Conservation (phyloP, 805 yeast genomes). For the Clavispora asparagi region DNA sequence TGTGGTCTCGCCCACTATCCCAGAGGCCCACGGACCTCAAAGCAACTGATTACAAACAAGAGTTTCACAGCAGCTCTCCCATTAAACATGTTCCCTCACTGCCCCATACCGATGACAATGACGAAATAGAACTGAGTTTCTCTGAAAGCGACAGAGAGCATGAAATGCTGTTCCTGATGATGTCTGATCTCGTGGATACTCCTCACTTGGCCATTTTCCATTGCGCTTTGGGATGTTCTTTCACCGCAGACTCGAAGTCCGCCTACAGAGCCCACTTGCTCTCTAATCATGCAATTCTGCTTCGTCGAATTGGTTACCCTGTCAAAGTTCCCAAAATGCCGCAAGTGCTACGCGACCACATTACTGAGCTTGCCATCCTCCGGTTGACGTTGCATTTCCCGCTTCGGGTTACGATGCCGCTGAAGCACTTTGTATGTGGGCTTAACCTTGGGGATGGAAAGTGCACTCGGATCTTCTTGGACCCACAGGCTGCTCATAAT, state of each 20-base stretch:
- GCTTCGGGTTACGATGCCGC: conserved; percentile 5
- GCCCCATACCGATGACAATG: neutral
- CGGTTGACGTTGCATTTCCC: conserved; percentile 14
- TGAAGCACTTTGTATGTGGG: conserved; percentile 5
- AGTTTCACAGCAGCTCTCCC: conserved; percentile 2
- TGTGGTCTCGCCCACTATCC: conserved; percentile 1
- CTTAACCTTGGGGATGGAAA: neutral
- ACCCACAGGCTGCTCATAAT: neutral
- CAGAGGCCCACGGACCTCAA: neutral
- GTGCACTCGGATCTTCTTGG: conserved; percentile 9
- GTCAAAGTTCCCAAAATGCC: neutral
- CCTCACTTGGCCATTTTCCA: conserved; percentile 1
- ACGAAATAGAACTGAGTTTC: no score
- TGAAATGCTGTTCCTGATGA: neutral
- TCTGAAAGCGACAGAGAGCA: neutral
- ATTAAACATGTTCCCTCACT: conserved; percentile 1
- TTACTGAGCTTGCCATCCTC: conserved; percentile 10
- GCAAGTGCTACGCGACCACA: neutral
- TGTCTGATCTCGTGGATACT: neutral
- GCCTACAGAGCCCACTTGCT: conserved; percentile 10
- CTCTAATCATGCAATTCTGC: conserved; percentile 5
- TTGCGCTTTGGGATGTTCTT: conserved; percentile 12
- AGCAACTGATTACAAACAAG: conserved; percentile 1
- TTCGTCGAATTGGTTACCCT: conserved; percentile 14
- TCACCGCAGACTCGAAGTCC: conserved; percentile 4